Conservation (phyloP, 148 eudicot species). For the Chenopodium berlandieri region DNA sequence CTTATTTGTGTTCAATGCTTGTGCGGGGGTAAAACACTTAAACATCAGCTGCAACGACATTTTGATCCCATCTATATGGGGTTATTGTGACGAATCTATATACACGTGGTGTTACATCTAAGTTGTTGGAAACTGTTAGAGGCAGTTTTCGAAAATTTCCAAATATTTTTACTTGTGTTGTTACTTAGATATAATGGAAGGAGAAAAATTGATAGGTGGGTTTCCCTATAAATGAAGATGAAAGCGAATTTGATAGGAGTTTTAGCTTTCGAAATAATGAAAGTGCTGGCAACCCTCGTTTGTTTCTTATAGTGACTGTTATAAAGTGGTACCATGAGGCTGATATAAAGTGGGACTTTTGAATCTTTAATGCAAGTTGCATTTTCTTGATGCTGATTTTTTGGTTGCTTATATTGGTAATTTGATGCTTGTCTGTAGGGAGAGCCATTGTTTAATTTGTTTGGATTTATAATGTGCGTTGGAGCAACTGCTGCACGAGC, state of each 20-base stretch:
- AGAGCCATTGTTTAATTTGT: slow-evolving; percentile 87
- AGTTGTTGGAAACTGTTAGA: too few relatives aligned
- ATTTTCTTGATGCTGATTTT: background rate
- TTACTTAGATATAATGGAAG: background rate
- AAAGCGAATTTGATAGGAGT: background rate
- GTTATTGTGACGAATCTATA: too few relatives aligned
- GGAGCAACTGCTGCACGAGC: slow-evolving; percentile 98
- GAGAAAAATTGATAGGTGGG: background rate
- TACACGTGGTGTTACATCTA: too few relatives aligned
- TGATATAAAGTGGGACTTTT: background rate
- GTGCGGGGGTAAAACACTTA: too few relatives aligned
- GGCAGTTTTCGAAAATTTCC: background rate
- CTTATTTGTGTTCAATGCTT: too few relatives aligned
- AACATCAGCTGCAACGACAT: too few relatives aligned
- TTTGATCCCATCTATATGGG: too few relatives aligned
- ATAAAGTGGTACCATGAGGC: background rate
- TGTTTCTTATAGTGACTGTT: background rate
- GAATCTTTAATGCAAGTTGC: background rate
- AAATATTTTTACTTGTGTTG: background rate
- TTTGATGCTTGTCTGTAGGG: slow-evolving; percentile 46
- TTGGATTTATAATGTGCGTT: slow-evolving; percentile 84
- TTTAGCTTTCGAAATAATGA: too few relatives aligned
- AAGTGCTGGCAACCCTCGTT: background rate
- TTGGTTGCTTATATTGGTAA: slow-evolving; percentile 18
- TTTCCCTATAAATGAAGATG: background rate